Percentiles rank a stretch among this genome's conserved stretches.
phyloP scores from a whole-genome alignment of 768 basidiomycete genomes.

The Calvatia gigantea region DNA sequence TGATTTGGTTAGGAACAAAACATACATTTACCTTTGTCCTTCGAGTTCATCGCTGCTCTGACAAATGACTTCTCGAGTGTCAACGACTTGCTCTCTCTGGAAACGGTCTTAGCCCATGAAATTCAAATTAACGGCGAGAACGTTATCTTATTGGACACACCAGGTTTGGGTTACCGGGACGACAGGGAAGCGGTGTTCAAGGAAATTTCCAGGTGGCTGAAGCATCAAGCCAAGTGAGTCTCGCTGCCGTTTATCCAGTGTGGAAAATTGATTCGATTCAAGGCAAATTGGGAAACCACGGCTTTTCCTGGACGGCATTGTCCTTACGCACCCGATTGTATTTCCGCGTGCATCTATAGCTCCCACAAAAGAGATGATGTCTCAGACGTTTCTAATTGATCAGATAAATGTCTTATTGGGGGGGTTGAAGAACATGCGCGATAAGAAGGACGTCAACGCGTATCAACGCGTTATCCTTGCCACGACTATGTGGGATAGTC shows the following conservation, averaged over 20 bases:
- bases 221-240: neutral
- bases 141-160: slow-evolving; percentile 2
- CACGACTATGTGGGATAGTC: slow-evolving; percentile 3
- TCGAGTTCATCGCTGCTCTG: neutral
- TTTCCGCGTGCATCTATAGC: too few species aligned
- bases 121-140: neutral
- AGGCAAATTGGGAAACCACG: neutral
- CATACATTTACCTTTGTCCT: too few species aligned
- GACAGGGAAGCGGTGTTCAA: neutral
- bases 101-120: neutral
- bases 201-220: neutral
- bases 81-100: neutral
- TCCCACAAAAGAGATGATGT: neutral
- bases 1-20: neutral
- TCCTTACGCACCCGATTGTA: neutral
- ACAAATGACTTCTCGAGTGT: neutral
- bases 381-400: neutral
- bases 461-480: slow-evolving; percentile 1
- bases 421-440: neutral
- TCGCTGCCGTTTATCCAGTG: neutral
- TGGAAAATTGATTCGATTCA: neutral
- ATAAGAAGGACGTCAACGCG: neutral
- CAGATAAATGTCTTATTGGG: neutral
- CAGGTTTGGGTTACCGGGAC: neutral
- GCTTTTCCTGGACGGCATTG: neutral